Evolutionary conservation across 1,139 yeast genomes (phyloP), one percentile per base, ranked within the genome.

Genomic region (Sugiyamaella pinicola): DNA sequence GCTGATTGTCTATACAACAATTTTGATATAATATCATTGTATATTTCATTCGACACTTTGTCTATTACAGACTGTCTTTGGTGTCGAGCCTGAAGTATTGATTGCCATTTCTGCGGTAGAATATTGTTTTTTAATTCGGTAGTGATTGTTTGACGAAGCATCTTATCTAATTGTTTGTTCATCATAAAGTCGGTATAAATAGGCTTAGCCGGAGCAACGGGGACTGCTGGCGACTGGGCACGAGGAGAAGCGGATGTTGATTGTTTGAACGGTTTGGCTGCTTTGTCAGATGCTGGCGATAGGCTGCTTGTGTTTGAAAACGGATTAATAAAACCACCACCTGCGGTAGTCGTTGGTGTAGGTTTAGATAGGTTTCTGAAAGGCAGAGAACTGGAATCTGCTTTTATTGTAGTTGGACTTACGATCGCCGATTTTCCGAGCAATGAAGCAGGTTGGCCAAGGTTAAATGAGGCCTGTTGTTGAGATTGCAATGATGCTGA

Each of bases 21-120:
- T 59, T 86, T 91, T 37, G 78, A 74, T 45, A 87, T 61, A 61
- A 87, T 84, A 0, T 89, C 87, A 10, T 69, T 65, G 57, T 74
- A 85, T 1, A 86, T 66, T 39, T 82, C 84, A 1, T 66, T 64
- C 1, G 83, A 63, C 13, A 83, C 68, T 0, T 70, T 58, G 0
- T 73, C 64, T 1, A 83, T 66, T 0, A 77, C 57, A 3, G 59
- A 51, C 2, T 58, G 56, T 42, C 77, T 72, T 54, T 70, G 71
- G 28, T 7, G 58, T 43, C 77, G 78, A 10, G 63, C 56, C 4
- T 67, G 56, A 1, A 78, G 69, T 0, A 72, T 66, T 1, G 70
- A 63, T 4, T 58, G 53, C n/a, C 79, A 50, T 2, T 79, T 56
- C 1, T 61, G 60, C 9, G 72, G 64, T 12, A 71, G 63, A 2